A percentile compares a stretch with the other conserved stretches of the same genome.
phyloP scores from a whole-genome alignment of 352 stramenopile species.

The Plasmopara muralis region DNA sequence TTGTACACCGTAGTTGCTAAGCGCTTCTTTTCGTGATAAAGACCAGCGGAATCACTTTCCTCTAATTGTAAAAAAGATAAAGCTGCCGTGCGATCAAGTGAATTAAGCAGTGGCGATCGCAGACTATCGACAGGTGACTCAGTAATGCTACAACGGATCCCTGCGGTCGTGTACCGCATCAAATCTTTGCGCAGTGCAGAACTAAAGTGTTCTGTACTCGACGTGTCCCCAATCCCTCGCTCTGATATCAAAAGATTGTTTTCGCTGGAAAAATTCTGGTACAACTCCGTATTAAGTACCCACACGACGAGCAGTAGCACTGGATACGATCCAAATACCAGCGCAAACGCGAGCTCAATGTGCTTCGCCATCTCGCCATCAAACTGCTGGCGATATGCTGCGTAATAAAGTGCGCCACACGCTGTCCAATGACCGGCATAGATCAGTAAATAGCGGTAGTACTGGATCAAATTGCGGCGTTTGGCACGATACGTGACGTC shows the following conservation, averaged over 20 bases:
- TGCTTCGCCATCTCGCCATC: constrained; percentile 47
- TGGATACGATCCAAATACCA: constrained; percentile 73
- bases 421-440: constrained; percentile 64
- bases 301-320: constrained; percentile 66
- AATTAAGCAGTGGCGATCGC: constrained; percentile 36
- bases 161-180: constrained; percentile 81
- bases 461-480: constrained; percentile 74
- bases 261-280: constrained; percentile 68
- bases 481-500: constrained; percentile 83
- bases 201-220: constrained; percentile 75
- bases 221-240: constrained; percentile 27
- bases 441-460: constrained; percentile 79
- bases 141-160: constrained; percentile 72
- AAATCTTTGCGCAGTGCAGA: constrained; percentile 71
- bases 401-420: constrained; percentile 67
- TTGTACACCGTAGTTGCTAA: constrained; percentile 80
- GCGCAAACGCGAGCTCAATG: constrained; percentile 48
- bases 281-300: constrained; percentile 79
- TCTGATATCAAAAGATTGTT: constrained; percentile 58
- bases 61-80: constrained; percentile 60
- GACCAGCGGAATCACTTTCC: constrained; percentile 37
- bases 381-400: constrained; percentile 59
- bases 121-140: constrained; percentile 44
- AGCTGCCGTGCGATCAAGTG: constrained; percentile 37
- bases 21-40: constrained; percentile 82